Evolutionary conservation across 805 yeast species (phyloP).

Genomic region (Saturnispora dispora): DNA sequence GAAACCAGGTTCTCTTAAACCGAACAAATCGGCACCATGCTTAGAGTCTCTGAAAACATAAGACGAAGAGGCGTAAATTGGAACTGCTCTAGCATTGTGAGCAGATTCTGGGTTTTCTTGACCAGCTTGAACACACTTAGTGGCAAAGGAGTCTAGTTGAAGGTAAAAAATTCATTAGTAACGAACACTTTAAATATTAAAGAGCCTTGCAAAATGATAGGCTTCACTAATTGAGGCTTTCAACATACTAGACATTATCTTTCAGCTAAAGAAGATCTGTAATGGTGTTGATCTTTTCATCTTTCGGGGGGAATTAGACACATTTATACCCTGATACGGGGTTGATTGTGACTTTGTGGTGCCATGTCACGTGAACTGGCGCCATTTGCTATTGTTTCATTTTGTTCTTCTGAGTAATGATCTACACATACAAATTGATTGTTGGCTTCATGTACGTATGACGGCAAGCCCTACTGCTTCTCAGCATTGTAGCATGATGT

Average conservation of each 20-base stretch:
- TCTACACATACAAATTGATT: background rate
- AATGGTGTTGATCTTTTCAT: background rate
- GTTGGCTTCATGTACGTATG: background rate
- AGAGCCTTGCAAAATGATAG: background rate
- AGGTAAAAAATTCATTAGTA: background rate
- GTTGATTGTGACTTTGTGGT: background rate
- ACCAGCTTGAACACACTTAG: constrained; percentile 83
- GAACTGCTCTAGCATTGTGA: constrained; percentile 77
- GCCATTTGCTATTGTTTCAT: background rate
- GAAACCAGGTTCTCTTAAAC: constrained; percentile 73
- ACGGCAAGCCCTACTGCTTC: no score
- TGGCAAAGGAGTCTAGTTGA: constrained; percentile 9
- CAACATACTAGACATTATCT: constrained; percentile 3
- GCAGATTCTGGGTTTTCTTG: constrained; percentile 58
- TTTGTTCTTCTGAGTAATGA: background rate
- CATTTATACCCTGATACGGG: background rate
- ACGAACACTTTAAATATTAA: background rate
- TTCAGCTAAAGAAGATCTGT: background rate
- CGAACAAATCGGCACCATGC: constrained; percentile 88
- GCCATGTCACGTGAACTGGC: constrained; percentile 3
- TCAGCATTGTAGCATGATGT: no score
- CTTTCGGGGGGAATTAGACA: background rate
- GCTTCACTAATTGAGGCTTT: background rate
- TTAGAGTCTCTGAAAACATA: constrained; percentile 80
- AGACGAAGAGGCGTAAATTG: constrained; percentile 88